These are phyloP conservation scores for Trichoderma orchidacearum DNA, from an alignment of 495 filamentous ascomycete genomes.

Conservation along the genomic window DNA sequence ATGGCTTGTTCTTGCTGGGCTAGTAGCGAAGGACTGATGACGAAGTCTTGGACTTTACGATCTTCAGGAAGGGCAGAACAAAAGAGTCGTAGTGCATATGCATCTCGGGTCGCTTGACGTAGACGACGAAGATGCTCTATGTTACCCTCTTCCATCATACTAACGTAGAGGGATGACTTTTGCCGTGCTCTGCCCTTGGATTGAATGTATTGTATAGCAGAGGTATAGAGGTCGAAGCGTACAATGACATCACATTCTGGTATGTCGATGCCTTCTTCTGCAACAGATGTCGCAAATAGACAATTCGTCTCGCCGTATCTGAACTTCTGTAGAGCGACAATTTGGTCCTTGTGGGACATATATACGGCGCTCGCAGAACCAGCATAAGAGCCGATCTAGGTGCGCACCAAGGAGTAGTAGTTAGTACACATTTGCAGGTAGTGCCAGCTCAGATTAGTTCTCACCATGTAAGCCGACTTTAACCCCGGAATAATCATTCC, in stretches of 20 bases:
- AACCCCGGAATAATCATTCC: conserved; percentile 31
- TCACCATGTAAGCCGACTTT: conserved; percentile 26
- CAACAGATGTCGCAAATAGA: conserved; percentile 81
- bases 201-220: conserved; percentile 92
- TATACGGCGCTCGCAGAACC: conserved; percentile 22
- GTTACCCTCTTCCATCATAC: conserved; percentile 67
- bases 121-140: conserved; percentile 39
- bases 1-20: background rate
- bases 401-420: background rate
- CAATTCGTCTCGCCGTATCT: conserved; percentile 74
- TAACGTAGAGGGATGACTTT: conserved; percentile 62
- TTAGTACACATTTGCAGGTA: no score
- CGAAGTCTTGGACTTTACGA: conserved; percentile 50
- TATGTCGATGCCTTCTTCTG: conserved; percentile 92
- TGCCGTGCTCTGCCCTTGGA: conserved; percentile 83
- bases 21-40: conserved; percentile 23
- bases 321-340: conserved; percentile 64
- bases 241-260: conserved; percentile 89
- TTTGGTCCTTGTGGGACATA: conserved; percentile 59
- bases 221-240: conserved; percentile 79
- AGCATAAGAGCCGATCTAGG: conserved; percentile 13
- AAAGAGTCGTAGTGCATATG: conserved; percentile 54
- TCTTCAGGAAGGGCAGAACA: conserved; percentile 66
- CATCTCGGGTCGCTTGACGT: conserved; percentile 36
- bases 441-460: no score